phyloP scores from a whole-genome alignment of 371 early-diverging fungal genomes.

The Mortierella sp. region DNA sequence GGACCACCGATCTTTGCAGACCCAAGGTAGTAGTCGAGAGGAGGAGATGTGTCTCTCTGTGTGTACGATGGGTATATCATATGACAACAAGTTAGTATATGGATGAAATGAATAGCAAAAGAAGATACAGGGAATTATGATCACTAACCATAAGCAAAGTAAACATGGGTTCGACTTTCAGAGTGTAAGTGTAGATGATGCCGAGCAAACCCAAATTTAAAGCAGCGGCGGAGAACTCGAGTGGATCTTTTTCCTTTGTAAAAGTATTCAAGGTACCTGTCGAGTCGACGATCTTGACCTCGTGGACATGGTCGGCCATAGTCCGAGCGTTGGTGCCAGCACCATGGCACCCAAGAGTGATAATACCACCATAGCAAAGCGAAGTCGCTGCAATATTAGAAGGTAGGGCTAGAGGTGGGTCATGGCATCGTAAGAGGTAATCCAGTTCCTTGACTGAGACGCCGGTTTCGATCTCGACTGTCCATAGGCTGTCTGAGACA shows the following conservation, averaged over 20 bases:
- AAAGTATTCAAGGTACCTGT: slow-evolving; percentile 41
- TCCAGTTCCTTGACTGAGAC: slow-evolving; percentile 28
- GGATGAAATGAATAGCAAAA: neutral
- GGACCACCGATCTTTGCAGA: too few species aligned
- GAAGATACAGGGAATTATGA: neutral
- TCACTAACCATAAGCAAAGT: slow-evolving; percentile 31
- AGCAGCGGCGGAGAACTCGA: slow-evolving; percentile 54
- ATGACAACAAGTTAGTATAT: neutral
- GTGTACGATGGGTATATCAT: neutral
- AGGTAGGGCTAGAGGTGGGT: slow-evolving; percentile 45
- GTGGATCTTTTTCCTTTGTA: slow-evolving; percentile 23
- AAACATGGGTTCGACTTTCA: slow-evolving; percentile 53
- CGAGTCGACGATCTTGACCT: slow-evolving; percentile 45
- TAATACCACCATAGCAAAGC: slow-evolving; percentile 31
- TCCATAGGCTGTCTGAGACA: neutral
- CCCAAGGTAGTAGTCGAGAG: too few species aligned
- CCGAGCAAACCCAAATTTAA: slow-evolving; percentile 57
- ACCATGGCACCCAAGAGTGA: slow-evolving; percentile 46
- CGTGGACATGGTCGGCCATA: slow-evolving; percentile 39
- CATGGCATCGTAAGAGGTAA: slow-evolving; percentile 18
- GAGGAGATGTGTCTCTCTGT: slow-evolving; percentile 11
- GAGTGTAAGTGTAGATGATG: slow-evolving; percentile 45
- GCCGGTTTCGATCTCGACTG: slow-evolving; percentile 15
- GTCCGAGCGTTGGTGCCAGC: slow-evolving; percentile 36
- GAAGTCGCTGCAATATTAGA: slow-evolving; percentile 36